phyloP scores from a whole-genome alignment of 1,284 basidiomycete species.

The Cutaneotrichosporon spelunceum region DNA sequence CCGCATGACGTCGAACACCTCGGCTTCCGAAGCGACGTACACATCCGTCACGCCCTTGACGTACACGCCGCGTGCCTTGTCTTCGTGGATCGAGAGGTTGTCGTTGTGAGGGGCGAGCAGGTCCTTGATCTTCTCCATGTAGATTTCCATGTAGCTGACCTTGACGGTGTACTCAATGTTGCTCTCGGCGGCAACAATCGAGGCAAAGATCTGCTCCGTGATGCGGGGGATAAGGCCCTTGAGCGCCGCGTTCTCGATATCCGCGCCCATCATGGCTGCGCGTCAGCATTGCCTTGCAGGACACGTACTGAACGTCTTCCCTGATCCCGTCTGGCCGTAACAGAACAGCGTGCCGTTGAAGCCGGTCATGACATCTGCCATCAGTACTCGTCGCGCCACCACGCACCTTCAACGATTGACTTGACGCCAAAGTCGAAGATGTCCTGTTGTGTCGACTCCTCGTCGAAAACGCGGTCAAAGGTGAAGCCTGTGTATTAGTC shows the following conservation, averaged over 20 bases:
- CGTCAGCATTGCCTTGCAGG: background rate
- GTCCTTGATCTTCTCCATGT: slow-evolving; percentile 95
- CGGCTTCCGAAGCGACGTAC: slow-evolving; percentile 92
- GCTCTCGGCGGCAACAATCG: slow-evolving; percentile 90
- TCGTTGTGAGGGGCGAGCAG: slow-evolving; percentile 95
- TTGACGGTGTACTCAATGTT: slow-evolving; percentile 98
- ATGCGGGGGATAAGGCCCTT: slow-evolving; percentile 98
- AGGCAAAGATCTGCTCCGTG: slow-evolving; percentile 98
- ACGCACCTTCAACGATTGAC: slow-evolving; percentile 57
- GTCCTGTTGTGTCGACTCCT: slow-evolving; percentile 84
- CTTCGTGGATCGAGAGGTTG: slow-evolving; percentile 97
- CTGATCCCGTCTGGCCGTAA: slow-evolving; percentile 97
- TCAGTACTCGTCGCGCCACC: slow-evolving; percentile 7
- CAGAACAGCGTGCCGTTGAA: slow-evolving; percentile 99
- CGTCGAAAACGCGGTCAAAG: slow-evolving; percentile 95
- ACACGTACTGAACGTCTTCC: slow-evolving; percentile 71
- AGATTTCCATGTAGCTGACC: slow-evolving; percentile 99
- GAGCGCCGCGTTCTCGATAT: slow-evolving; percentile 86
- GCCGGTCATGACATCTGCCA: slow-evolving; percentile 91
- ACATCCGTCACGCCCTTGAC: slow-evolving; percentile 97
- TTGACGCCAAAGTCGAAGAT: slow-evolving; percentile 99
- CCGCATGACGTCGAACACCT: slow-evolving; percentile 99
- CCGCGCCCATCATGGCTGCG: slow-evolving; percentile 61
- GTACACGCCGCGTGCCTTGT: slow-evolving; percentile 95
- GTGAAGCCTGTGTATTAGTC: slow-evolving; percentile 67